Conservation (phyloP, 2,329 filamentous ascomycete genomes). For the Neodidymelliopsis sp. region DNA sequence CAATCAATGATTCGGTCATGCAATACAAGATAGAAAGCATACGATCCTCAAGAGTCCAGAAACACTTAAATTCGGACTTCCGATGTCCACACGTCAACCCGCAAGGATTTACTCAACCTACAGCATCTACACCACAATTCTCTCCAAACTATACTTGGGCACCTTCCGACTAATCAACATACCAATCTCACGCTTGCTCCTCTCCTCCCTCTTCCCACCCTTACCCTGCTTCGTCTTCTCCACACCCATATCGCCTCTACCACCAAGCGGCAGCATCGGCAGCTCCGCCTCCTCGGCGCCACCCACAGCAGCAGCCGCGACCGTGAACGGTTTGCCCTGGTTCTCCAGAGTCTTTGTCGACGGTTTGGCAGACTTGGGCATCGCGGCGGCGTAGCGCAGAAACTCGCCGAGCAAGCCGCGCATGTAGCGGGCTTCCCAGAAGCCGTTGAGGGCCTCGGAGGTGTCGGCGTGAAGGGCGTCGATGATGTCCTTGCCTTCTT, state of each 20-base stretch:
- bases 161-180: constrained; percentile 80
- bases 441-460: constrained; percentile 73
- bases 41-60: too few species aligned
- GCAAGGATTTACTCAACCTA: too few species aligned
- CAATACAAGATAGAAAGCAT: too few species aligned
- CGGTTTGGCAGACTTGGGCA: constrained; percentile 42
- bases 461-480: constrained; percentile 72
- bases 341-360: constrained; percentile 42
- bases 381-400: constrained; percentile 60
- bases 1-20: not conserved
- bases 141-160: constrained; percentile 83
- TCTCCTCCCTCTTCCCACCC: constrained; percentile 73
- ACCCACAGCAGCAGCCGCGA: too few species aligned
- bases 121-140: constrained; percentile 59
- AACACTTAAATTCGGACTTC: too few species aligned
- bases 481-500: constrained; percentile 69
- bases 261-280: constrained; percentile 73
- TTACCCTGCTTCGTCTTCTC: constrained; percentile 63
- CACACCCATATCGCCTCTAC: constrained; percentile 65
- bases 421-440: constrained; percentile 72
- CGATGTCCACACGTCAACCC: too few species aligned
- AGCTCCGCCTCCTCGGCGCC: constrained; percentile 50
- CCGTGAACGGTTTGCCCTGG: constrained; percentile 59
- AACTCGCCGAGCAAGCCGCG: constrained; percentile 71
- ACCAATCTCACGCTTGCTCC: constrained; percentile 76